Percentiles rank a stretch among this genome's conserved stretches.
These are phyloP conservation scores for Boletellus sp. DNA, from an alignment of 768 basidiomycete genomes.

Conservation along the genomic window DNA sequence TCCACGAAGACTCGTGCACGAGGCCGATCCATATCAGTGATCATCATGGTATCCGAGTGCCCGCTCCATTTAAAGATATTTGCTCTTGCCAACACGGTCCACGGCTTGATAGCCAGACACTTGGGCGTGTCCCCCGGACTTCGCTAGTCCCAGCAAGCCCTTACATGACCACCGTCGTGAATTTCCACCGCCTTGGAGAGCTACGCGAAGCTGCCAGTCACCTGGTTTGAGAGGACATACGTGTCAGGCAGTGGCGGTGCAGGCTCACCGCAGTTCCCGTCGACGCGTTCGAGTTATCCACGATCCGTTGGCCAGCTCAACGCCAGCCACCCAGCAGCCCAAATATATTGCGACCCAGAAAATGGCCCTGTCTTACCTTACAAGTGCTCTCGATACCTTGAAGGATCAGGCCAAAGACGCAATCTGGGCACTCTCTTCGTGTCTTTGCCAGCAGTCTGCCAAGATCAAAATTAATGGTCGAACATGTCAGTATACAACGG, in stretches of 20 bases:
- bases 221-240: background rate
- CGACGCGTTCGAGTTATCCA: background rate
- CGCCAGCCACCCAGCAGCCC: background rate
- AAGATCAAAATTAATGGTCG: constrained; percentile 95
- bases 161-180: too few species aligned
- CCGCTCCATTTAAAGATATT: constrained; percentile 9
- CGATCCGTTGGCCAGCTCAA: background rate
- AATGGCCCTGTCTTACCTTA: constrained; percentile 33
- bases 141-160: background rate
- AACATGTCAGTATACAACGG: constrained; percentile 63
- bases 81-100: background rate
- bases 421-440: constrained; percentile 75
- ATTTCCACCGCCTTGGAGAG: too few species aligned
- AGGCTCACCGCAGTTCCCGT: background rate
- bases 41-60: background rate
- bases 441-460: constrained; percentile 75
- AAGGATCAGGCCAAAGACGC: constrained; percentile 81
- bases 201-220: too few species aligned
- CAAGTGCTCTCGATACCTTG: constrained; percentile 49
- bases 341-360: constrained; percentile 1
- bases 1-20: constrained; percentile 11
- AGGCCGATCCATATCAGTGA: constrained; percentile 25
- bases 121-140: background rate
- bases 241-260: constrained; percentile 1
- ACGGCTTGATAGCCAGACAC: background rate